Percentiles rank a stretch among this genome's conserved stretches.
These are phyloP conservation scores for Podospora didyma DNA, from an alignment of 495 filamentous ascomycete genomes.

Conservation along the genomic window DNA sequence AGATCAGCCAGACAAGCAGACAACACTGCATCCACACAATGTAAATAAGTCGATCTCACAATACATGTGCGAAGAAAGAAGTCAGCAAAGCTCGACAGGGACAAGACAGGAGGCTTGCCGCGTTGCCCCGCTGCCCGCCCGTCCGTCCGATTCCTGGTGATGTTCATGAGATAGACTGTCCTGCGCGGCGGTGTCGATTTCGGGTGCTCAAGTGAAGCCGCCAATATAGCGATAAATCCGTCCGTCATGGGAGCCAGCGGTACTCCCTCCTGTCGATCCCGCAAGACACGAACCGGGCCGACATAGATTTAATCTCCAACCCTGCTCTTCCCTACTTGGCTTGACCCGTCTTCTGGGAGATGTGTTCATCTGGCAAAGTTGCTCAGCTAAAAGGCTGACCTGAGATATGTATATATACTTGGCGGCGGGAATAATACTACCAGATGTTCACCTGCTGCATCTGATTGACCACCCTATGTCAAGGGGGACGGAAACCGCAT, in stretches of 20 bases:
- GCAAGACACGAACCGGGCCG: slow-evolving; percentile 13
- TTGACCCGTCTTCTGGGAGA: not conserved
- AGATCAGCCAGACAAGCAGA: not conserved
- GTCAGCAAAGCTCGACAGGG: slow-evolving; percentile 4
- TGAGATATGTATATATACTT: too few species aligned
- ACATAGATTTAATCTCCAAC: slow-evolving; percentile 6
- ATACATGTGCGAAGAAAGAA: too few species aligned
- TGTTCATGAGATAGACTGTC: not conserved
- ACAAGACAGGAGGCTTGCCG: slow-evolving; percentile 18
- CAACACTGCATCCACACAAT: slow-evolving; percentile 17
- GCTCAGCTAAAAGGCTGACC: not conserved
- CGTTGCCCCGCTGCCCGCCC: slow-evolving; percentile 5
- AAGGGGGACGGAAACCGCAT: too few species aligned
- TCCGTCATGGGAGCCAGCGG: not conserved
- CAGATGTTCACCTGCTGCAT: too few species aligned
- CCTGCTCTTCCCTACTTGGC: slow-evolving; percentile 5
- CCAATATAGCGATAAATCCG: not conserved
- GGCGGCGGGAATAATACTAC: too few species aligned
- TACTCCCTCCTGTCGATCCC: slow-evolving; percentile 14
- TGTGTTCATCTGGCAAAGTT: not conserved
- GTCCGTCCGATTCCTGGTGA: slow-evolving; percentile 1
- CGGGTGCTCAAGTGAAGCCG: not conserved
- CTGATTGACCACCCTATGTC: too few species aligned
- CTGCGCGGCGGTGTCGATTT: not conserved
- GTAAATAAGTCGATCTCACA: slow-evolving; percentile 19